phyloP scores from a whole-genome alignment of 1,284 basidiomycete genomes.

The Sporisorium iseilematis-ciliati region DNA sequence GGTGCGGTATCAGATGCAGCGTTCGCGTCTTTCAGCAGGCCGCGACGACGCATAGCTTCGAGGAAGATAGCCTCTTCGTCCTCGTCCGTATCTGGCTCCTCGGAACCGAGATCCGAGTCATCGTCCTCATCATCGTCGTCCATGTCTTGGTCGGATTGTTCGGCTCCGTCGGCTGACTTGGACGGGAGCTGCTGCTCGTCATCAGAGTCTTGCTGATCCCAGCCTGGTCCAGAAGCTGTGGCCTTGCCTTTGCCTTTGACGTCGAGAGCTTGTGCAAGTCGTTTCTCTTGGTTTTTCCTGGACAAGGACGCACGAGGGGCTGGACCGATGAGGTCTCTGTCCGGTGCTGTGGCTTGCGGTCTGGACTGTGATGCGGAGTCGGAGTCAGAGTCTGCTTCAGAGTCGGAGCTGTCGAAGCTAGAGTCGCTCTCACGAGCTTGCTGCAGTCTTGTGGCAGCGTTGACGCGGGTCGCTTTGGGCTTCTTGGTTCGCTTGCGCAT shows the following conservation, averaged over 20 bases:
- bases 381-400: constrained; percentile 31
- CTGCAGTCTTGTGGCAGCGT: constrained; percentile 36
- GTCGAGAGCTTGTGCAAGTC: constrained; percentile 3
- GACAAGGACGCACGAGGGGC: constrained; percentile 41
- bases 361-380: constrained; percentile 16
- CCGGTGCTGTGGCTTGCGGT: background rate
- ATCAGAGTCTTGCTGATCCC: constrained; percentile 39
- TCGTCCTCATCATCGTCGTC: constrained; percentile 9
- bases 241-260: constrained; percentile 40
- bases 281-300: constrained; percentile 41
- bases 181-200: constrained; percentile 16
- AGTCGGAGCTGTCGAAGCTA: constrained; percentile 63
- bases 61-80: constrained; percentile 62
- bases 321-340: constrained; percentile 29
- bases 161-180: background rate
- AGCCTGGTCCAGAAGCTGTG: constrained; percentile 18
- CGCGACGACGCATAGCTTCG: constrained; percentile 63
- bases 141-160: constrained; percentile 14
- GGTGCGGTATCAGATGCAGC: constrained; percentile 9
- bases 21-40: constrained; percentile 29
- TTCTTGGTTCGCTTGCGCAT: constrained; percentile 59
- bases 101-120: constrained; percentile 37
- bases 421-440: constrained; percentile 44
- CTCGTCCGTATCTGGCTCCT: constrained; percentile 57
- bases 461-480: constrained; percentile 33